Evolutionary conservation across 805 yeast species (phyloP), one percentile per base, ranked within the genome.

Genomic region (Nakazawaea wyomingensis): DNA sequence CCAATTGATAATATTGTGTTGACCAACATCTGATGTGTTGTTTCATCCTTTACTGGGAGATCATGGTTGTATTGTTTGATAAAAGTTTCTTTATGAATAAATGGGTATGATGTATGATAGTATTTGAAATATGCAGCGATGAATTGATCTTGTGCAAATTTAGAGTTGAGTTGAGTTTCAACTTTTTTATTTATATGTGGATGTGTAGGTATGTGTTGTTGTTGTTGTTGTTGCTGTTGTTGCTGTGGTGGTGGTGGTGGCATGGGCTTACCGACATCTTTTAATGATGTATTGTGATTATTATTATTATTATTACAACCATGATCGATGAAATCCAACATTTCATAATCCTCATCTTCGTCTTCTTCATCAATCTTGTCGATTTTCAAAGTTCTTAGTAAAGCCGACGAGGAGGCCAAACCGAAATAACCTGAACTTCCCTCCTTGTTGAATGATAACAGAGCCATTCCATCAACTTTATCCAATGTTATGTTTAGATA

Each of bases 1-100:
- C 88, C 89, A n/a, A 82, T 59, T 0, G 85, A 83, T 21, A 80
- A 56, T 0, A 81, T 77, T 0, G 81, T 69, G 52, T 80, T 74
- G 33, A 77, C 56, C 26, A 82, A 52, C 18, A 79, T 64, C 48
- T 72, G 73, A 79, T 81, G 78, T 18, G 69, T 65, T 31, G 65
- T 66, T 34, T 67, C 65, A 36, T 71, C 59, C 8, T 70, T 66
- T 0, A 72, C 60, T 21, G 70, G 64, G 4, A 67, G 40, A 43
- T 65, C 65, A 42, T 66, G 66, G 26, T 66, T 60, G 51, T 65
- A 77, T 50, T 66, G 66, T n/a, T 67, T 65, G 50, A 76, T 53
- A 48, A 78, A 78, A 1, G 74, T 66, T n/a, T 66, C 72, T 49
- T 75, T 74, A 50, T 78, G 74, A 24, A 81, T 59, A 44, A 80